phyloP scores from a whole-genome alignment of 768 basidiomycete species.

The Termitomyces sp. region DNA sequence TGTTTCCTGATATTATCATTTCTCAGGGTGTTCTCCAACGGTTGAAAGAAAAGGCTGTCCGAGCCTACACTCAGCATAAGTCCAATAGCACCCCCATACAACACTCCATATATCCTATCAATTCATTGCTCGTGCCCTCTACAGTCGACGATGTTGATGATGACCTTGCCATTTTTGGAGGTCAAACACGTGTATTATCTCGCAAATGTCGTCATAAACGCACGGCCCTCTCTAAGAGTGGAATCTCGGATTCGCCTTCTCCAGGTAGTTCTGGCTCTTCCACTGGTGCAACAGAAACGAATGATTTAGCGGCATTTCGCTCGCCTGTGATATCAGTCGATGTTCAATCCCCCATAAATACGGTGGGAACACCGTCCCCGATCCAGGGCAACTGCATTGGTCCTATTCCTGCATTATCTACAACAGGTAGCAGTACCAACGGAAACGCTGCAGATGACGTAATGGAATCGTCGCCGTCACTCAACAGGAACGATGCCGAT shows the following conservation, averaged over 20 bases:
- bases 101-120: background rate
- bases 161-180: slow-evolving; percentile 50
- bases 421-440: background rate
- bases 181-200: slow-evolving; percentile 38
- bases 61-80: slow-evolving; percentile 25
- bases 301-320: background rate
- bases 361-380: slow-evolving; percentile 13
- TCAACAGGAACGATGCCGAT: background rate
- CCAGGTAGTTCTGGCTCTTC: slow-evolving; percentile 8
- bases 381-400: background rate
- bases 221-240: background rate
- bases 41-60: slow-evolving; percentile 38
- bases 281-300: background rate
- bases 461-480: background rate
- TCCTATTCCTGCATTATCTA: background rate
- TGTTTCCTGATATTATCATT: background rate
- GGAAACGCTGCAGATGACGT: background rate
- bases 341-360: slow-evolving; percentile 17
- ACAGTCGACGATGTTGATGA: slow-evolving; percentile 30
- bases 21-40: slow-evolving; percentile 36
- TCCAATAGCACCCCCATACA: slow-evolving; percentile 10
- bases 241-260: slow-evolving; percentile 10
- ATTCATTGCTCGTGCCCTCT: background rate
- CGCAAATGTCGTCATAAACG: slow-evolving; percentile 12
- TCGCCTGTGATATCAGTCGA: background rate